Evolutionary conservation across 768 basidiomycete genomes (phyloP), one percentile per base, ranked within the genome.

Genomic region (Mycena leptocephala): DNA sequence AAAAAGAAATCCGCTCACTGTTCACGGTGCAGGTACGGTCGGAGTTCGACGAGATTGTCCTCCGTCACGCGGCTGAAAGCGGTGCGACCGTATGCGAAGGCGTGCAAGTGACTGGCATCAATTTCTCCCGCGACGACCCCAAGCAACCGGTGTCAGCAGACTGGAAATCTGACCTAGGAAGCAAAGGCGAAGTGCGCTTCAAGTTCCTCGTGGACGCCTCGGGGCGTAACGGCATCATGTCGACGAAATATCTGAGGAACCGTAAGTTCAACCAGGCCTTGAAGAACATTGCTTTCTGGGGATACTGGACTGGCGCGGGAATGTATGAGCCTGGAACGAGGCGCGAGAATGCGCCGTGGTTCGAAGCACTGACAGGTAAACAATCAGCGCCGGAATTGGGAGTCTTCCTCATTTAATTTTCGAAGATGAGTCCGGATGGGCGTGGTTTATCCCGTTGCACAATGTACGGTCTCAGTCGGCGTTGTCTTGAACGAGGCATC

Each of bases 121-220:
- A 86, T 70, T 85, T 84, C 20, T 80, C 78, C 14, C 39, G 70
- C 83, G 24, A 69, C 78, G 46, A 72, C 18, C 16, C 18, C 16
- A 46, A 46, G 16, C 11, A 76, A 76, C 90, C 90, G 2, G 80
- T 86, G 33, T 79, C 84, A 0, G 88, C 87, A 1, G 79, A 80
- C 24, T 90, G 88, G 88, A 81, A 79, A 39, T 80, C 84, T 58
- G 82, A 81, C 51, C 72, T 76, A n/a, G 86, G 86, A 5, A 75
- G 75, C 35, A 79, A 83, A 9, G 87, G 89, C 16, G 85, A 83
- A 33, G 90, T 92, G 53, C 80, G 83, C 0, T 94, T 93, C 69
- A 89, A 93, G 63, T 93, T 89, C 72, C 82, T 94, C 32, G 86
- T 94, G n/a, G 93, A 94, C 79, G 93, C 92, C 5, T 89, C 89